Evolutionary conservation across 768 basidiomycete species (phyloP).

Genomic region (Phanerochaete sordida): DNA sequence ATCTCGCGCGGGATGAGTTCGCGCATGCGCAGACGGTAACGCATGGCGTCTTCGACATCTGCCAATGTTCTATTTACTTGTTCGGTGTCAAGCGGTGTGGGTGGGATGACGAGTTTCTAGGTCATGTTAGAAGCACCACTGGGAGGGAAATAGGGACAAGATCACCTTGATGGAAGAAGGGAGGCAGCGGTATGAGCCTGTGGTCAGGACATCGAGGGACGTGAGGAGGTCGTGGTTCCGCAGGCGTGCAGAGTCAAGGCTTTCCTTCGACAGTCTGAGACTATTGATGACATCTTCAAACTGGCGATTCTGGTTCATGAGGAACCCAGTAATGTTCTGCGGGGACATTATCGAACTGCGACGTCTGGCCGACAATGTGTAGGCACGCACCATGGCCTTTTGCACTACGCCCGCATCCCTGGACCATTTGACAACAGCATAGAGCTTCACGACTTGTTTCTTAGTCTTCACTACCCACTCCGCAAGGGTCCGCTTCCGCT

Average conservation of each 20-base stretch:
- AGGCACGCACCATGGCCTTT: slow-evolving; percentile 69
- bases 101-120: slow-evolving; percentile 71
- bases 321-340: slow-evolving; percentile 85
- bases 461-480: slow-evolving; percentile 91
- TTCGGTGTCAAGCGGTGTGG: slow-evolving; percentile 59
- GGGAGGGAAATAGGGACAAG: background rate
- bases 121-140: background rate
- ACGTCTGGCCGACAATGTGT: background rate
- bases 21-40: slow-evolving; percentile 71
- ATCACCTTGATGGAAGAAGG: slow-evolving; percentile 72
- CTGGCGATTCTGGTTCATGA: slow-evolving; percentile 81
- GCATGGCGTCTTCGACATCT: slow-evolving; percentile 75
- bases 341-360: background rate
- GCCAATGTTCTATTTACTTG: slow-evolving; percentile 62
- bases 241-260: slow-evolving; percentile 75
- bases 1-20: slow-evolving; percentile 85
- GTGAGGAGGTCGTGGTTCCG: slow-evolving; percentile 94
- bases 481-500: slow-evolving; percentile 76
- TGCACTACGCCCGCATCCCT: slow-evolving; percentile 81
- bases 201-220: slow-evolving; percentile 84
- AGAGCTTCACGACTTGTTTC: slow-evolving; percentile 86
- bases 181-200: slow-evolving; percentile 81
- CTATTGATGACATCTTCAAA: slow-evolving; percentile 67
- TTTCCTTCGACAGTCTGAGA: slow-evolving; percentile 62
- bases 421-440: slow-evolving; percentile 85